Conservation (phyloP, 371 early-diverging fungal genomes). For the Lichtheimia ramosa region DNA sequence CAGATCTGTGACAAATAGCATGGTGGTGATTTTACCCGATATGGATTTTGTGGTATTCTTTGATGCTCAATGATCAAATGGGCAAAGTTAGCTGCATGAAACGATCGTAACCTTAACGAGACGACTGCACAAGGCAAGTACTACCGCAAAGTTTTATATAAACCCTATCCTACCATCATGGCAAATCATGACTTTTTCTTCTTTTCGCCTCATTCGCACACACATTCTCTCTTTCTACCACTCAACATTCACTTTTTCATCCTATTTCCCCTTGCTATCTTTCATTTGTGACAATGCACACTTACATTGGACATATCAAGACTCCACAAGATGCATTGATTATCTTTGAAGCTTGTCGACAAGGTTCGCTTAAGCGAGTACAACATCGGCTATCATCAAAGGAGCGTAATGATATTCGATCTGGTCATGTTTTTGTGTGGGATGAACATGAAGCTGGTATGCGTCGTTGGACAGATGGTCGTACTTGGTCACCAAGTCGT, state of each 20-base stretch:
- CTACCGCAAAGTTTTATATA: too few relatives aligned
- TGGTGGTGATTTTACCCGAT: too few relatives aligned
- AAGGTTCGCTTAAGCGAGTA: slow-evolving; percentile 62
- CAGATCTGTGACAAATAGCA: too few relatives aligned
- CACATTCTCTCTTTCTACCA: too few relatives aligned
- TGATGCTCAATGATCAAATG: too few relatives aligned
- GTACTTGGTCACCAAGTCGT: slow-evolving; percentile 82
- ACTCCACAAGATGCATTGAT: slow-evolving; percentile 80
- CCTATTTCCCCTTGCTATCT: slow-evolving; percentile 25
- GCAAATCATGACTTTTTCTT: too few relatives aligned
- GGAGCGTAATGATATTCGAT: slow-evolving; percentile 58
- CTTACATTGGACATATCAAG: slow-evolving; percentile 66
- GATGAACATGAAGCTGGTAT: slow-evolving; percentile 85
- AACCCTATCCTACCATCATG: too few relatives aligned
- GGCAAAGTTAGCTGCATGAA: too few relatives aligned
- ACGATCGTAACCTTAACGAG: too few relatives aligned
- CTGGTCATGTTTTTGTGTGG: slow-evolving; percentile 83
- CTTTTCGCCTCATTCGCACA: too few relatives aligned
- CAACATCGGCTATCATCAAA: slow-evolving; percentile 69
- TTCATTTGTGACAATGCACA: slow-evolving; percentile 34
- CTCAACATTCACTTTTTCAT: neutral
- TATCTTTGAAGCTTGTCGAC: slow-evolving; percentile 80
- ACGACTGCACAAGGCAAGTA: too few relatives aligned
- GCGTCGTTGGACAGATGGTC: slow-evolving; percentile 88
- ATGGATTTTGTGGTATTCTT: too few relatives aligned